Evolutionary conservation across 257 asterid species (phyloP).

Genomic region (Echium plantagineum): DNA sequence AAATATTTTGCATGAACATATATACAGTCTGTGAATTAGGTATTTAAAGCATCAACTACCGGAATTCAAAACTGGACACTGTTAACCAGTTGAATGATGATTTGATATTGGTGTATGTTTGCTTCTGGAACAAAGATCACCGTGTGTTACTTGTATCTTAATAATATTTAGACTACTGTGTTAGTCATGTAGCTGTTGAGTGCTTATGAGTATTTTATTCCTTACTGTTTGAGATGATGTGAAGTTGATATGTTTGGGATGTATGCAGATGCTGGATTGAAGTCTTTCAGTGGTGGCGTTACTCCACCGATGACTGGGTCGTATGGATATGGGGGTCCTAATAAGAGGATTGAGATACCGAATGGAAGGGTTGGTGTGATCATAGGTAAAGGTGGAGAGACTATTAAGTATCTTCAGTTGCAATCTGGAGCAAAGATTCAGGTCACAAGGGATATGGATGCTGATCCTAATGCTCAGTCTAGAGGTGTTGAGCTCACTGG

Average conservation of each 20-base stretch:
- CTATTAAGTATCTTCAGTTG: constrained; percentile 58
- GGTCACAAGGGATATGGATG: constrained; percentile 33
- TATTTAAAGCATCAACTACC: too few relatives aligned
- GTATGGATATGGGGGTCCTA: constrained; percentile 17
- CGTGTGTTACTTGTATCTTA: neutral
- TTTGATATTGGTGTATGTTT: neutral
- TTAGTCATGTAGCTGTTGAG: too few relatives aligned
- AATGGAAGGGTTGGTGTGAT: constrained; percentile 79
- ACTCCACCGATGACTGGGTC: constrained; percentile 11
- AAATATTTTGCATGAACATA: too few relatives aligned
- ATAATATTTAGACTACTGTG: too few relatives aligned
- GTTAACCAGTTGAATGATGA: too few relatives aligned
- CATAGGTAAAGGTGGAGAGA: constrained; percentile 75
- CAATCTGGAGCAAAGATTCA: constrained; percentile 84
- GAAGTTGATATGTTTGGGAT: neutral
- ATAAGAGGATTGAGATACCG: constrained; percentile 30
- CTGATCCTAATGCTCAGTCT: constrained; percentile 13
- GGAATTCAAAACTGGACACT: too few relatives aligned
- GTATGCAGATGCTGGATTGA: neutral
- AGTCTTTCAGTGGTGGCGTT: constrained; percentile 8
- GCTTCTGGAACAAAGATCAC: neutral
- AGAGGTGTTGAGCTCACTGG: constrained; percentile 23
- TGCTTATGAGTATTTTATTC: too few relatives aligned
- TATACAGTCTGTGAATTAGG: too few relatives aligned
- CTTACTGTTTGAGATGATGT: neutral